Percentiles rank a stretch among this genome's conserved stretches.
Conservation (phyloP, 441 rosid species). For the Populus tomentosa region DNA sequence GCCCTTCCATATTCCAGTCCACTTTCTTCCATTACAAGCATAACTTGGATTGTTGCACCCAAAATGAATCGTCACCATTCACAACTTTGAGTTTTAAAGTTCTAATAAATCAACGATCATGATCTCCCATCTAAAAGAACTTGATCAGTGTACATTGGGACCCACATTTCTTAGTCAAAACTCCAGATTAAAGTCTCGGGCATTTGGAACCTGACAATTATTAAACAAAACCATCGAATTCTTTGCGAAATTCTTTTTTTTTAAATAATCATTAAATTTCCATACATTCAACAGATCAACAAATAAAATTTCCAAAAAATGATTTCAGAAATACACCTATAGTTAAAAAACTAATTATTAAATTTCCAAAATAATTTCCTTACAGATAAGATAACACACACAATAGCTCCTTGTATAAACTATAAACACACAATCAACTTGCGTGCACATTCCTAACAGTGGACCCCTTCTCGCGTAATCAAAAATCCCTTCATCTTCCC, state of each 20-base stretch:
- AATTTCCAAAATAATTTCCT: too few relatives aligned
- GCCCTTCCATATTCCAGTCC: background rate
- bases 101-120: background rate
- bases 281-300: background rate
- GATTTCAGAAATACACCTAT: background rate
- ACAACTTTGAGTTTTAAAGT: background rate
- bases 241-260: background rate
- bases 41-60: background rate
- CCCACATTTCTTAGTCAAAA: background rate
- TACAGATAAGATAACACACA: background rate
- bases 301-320: background rate
- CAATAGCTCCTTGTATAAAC: too few relatives aligned
- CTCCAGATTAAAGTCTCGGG: background rate
- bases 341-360: too few relatives aligned
- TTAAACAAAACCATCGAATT: background rate
- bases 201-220: background rate
- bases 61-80: background rate
- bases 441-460: constrained; percentile 12
- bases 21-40: background rate
- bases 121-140: background rate
- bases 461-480: constrained; percentile 14
- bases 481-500: background rate
- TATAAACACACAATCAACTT: background rate
- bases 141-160: background rate
- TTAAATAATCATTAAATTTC: background rate